Evolutionary conservation across 208 protist species (phyloP), one percentile per base, ranked within the genome.

Genomic region (Vickermania ingenoplastis): DNA sequence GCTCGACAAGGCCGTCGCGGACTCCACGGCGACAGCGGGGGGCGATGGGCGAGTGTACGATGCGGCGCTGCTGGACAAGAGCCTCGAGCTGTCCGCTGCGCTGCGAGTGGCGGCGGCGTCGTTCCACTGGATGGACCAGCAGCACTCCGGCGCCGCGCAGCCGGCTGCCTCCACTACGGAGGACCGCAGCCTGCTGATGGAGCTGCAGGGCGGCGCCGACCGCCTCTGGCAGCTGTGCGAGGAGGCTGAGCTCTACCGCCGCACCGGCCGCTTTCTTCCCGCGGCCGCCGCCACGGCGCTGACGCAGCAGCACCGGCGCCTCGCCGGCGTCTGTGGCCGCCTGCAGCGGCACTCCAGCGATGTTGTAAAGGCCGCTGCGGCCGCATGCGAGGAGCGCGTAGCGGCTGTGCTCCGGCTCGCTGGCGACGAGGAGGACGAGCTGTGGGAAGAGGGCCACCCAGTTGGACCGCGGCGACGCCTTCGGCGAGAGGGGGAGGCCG

Each of bases 211-310:
- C 14, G 24, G 21, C 14, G 63, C 73, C 14, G 56, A 81, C n/a
- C 65, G 81, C 26, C 71, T 93, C n/a, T 93, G 80, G 82, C 45
- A 63, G 25, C 58, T 86, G 5, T 93, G 83, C 68, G 61, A 65
- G 22, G 49, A 51, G 7, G 58, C 64, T 29, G 78, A 84, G 22
- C 54, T 56, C 0, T 58, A 75, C 22, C 75, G 77, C 21, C 72
- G 72, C 21, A 56, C 60, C 2, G 53, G 24, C 21, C 53, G 66
- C 14, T 51, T 71, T 30, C 56, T 82, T 4, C 59, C 80, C 3
- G 64, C 68, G 30, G 41, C 50, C 1, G 51, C 75, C 28, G 60
- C 70, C 11, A 57, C 50, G 14, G 55, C 61, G 36, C 61, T 65
- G 49, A 23, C 69, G 30, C 26, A 36, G 2, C 45, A 71, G 14